Evolutionary conservation across 2,329 filamentous ascomycete genomes (phyloP).

Genomic region (Coniella lustricola): DNA sequence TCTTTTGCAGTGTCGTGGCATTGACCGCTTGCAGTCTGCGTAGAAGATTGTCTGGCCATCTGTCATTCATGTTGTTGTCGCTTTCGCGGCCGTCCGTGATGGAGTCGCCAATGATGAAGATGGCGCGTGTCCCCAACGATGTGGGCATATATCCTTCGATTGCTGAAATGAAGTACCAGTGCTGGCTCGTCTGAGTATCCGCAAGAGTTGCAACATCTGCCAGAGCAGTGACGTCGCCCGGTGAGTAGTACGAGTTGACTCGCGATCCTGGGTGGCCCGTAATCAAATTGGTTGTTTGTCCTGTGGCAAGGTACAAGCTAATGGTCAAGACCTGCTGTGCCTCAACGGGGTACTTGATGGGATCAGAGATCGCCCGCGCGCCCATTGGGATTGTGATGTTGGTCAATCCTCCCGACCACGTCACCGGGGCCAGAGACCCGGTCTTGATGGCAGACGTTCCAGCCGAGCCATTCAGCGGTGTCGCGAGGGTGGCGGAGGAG

Average conservation of each 20-base stretch:
- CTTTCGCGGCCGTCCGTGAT: constrained; percentile 59
- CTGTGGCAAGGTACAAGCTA: constrained; percentile 49
- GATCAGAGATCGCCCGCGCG: constrained; percentile 51
- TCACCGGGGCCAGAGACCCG: constrained; percentile 40
- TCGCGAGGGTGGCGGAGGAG: constrained; percentile 47
- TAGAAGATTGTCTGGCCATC: constrained; percentile 37
- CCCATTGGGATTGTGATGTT: constrained; percentile 46
- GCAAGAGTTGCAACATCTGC: constrained; percentile 29
- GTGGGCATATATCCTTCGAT: constrained; percentile 46
- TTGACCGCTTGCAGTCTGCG: constrained; percentile 30
- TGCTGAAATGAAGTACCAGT: constrained; percentile 54
- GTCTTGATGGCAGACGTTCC: constrained; percentile 42
- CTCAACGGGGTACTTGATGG: constrained; percentile 43
- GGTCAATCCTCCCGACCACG: constrained; percentile 44
- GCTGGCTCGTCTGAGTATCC: constrained; percentile 25
- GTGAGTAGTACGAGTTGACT: constrained; percentile 47
- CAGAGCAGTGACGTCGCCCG: constrained; percentile 42
- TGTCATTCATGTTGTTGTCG: constrained; percentile 50
- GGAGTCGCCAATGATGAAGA: constrained; percentile 57
- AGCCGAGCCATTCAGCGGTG: constrained; percentile 41
- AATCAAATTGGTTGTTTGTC: constrained; percentile 47
- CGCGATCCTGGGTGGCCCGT: constrained; percentile 56
- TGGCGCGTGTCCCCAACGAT: constrained; percentile 28
- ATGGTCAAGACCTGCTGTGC: constrained; percentile 44
- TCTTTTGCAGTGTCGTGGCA: constrained; percentile 22